A percentile compares a stretch with the other conserved stretches of the same genome.
Evolutionary conservation across 1,139 yeast species (phyloP).

Genomic region (Candida tunisiensis): DNA sequence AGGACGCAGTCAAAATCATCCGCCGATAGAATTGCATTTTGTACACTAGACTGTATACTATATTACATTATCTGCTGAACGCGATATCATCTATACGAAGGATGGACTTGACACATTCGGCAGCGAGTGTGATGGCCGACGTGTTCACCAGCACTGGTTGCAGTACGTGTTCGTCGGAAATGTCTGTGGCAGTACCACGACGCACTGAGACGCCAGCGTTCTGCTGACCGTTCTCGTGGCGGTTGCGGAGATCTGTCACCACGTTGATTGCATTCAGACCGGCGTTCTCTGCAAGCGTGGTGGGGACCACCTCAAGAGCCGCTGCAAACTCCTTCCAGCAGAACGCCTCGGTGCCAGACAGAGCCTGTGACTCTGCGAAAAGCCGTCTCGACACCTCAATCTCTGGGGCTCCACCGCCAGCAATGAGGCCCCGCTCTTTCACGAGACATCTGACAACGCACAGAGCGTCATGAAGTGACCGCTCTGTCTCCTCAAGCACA

Average conservation of each 20-base stretch:
- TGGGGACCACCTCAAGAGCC: slow-evolving; percentile 91
- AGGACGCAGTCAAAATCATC: slow-evolving; percentile 40
- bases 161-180: slow-evolving; percentile 83
- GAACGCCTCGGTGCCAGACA: slow-evolving; percentile 85
- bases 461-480: slow-evolving; percentile 91
- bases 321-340: slow-evolving; percentile 94
- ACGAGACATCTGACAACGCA: slow-evolving; percentile 95
- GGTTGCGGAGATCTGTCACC: slow-evolving; percentile 84
- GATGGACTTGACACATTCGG: slow-evolving; percentile 92
- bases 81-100: slow-evolving; percentile 94
- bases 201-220: slow-evolving; percentile 95
- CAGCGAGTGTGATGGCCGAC: slow-evolving; percentile 83
- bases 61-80: slow-evolving; percentile 53
- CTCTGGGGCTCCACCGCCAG: slow-evolving; percentile 99
- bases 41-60: slow-evolving; percentile 86
- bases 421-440: slow-evolving; percentile 84
- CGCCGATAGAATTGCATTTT: slow-evolving; percentile 14
- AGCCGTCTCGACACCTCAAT: slow-evolving; percentile 78
- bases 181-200: slow-evolving; percentile 87
- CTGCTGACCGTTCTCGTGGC: slow-evolving; percentile 80
- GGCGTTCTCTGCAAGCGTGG: slow-evolving; percentile 95
- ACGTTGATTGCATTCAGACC: slow-evolving; percentile 91
- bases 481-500: slow-evolving; percentile 88
- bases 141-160: slow-evolving; percentile 94
- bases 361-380: slow-evolving; percentile 56